Evolutionary conservation across 2,329 filamentous ascomycete genomes (phyloP), one percentile per base, ranked within the genome.

Genomic region (Ascocoryne sarcoides): DNA sequence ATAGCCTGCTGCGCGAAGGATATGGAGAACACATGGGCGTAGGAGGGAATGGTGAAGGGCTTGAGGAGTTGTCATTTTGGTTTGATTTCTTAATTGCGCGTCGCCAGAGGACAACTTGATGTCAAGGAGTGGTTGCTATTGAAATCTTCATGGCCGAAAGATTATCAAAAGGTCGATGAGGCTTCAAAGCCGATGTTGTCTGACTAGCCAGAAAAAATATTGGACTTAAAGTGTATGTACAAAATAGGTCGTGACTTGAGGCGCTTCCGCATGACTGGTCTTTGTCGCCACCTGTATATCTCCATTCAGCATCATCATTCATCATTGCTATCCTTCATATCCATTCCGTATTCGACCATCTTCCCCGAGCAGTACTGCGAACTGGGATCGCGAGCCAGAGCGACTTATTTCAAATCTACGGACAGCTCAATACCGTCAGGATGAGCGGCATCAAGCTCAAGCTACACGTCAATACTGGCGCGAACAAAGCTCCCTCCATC

Each of bases 1-100:
- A 66, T 93, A 96, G 59, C 90, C 90, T 17, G 87, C 82, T 20
- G 89, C 86, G 57, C 90, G 87, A 37, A 96, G 78, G 55, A 94
- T 90, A 64, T 95, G 88, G 43, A 96, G 77, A 45, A 95, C 77
- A 35, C 82, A 81, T 2, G 90, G 90, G 31, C 88, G 86, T 42
- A 96, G 73, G 48, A 95, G 80, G 45, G 84, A 82, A 63, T 86
- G 82, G 65, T 82, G 75, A 36, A 84, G 68, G 46, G 67, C 63
- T 41, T 64, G 61, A 33, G 65, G 62, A 62, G 69, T 71, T 42
- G 55, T 41, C 57, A 50, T 64, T 50, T 32, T 48, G 44, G 33
- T 32, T 44, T 35, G 34, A 9, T 9, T 10, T 33, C 10, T 9
- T 14, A 18, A 14, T 10, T 3, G 31, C 15, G 3, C 10, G 28